Evolutionary conservation across 345 rosid genomes (phyloP), one percentile per base, ranked within the genome.

Genomic region (Laguncularia racemosa): DNA sequence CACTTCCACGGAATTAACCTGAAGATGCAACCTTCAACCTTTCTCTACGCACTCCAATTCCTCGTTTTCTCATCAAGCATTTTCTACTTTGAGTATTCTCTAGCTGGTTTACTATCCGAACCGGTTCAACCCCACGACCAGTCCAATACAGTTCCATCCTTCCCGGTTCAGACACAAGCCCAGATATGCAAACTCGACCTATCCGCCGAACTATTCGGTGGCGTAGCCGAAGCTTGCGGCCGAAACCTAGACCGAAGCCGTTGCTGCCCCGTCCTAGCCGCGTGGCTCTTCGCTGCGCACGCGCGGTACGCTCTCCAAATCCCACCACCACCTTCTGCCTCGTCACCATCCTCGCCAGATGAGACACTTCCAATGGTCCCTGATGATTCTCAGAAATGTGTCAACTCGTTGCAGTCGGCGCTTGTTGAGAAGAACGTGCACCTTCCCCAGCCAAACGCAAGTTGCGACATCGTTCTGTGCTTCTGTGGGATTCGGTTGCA

Each of bases 261-360:
- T 6, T 95, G 99, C 74, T 95, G 99, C 62, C 99, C 99, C 2
- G 99, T 95, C 15, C 60, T 95, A 7, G 97, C 93, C 3, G 99
- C 99, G 0, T 95, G 99, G 99, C 89, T 95, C 52, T 95, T 82
- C 66, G 99, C 99, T 3, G 99, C 99, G 57, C 99, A 90, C 59
- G 92, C 99, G 16, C 69, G 87, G 54, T 81, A 81, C 14, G 99
- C 99, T 53, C 91, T 95, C 1, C 84, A 85, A 72, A 60, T 88
- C 6, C 49, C 45, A 10, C 58, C 58, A 17, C 70, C 76, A 1
- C 76, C 83, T 56, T 75, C 83, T 12, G 81, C 88, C 20, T 65
- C 88, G 13, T 70, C 87, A 11, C 75, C 88, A 11, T 73, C 81
- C 14, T 73, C 81, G 16, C 45, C 62, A 23, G 63, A 77, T 1